A percentile compares a stretch with the other conserved stretches of the same genome.
These are phyloP conservation scores for Sporothrix luriei DNA, from an alignment of 2,329 filamentous ascomycete genomes.

Conservation along the genomic window DNA sequence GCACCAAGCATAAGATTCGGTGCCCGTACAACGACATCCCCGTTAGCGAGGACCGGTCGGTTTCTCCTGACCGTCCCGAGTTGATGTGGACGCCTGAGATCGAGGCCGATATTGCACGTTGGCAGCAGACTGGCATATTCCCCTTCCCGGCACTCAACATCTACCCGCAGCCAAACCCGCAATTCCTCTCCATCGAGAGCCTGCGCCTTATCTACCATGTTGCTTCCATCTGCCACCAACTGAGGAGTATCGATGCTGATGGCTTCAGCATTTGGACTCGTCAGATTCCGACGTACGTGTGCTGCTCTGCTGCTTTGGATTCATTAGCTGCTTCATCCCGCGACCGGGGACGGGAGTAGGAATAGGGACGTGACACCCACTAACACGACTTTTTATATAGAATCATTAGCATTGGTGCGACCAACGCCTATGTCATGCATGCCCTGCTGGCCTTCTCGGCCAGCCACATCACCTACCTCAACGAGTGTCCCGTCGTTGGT, in stretches of 20 bases:
- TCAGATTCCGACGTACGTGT: slow-evolving; percentile 82
- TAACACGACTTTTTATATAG: slow-evolving; percentile 49
- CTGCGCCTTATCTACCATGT: slow-evolving; percentile 90
- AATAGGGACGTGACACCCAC: slow-evolving; percentile 29
- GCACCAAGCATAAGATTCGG: slow-evolving; percentile 97
- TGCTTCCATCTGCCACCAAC: slow-evolving; percentile 79
- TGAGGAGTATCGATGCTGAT: slow-evolving; percentile 74
- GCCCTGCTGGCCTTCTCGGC: slow-evolving; percentile 91
- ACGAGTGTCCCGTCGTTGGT: slow-evolving; percentile 79
- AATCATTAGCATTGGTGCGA: slow-evolving; percentile 79
- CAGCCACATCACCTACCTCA: slow-evolving; percentile 87
- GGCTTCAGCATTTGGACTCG: slow-evolving; percentile 90
- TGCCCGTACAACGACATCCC: slow-evolving; percentile 96
- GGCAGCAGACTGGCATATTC: slow-evolving; percentile 81
- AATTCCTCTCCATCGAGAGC: slow-evolving; percentile 73
- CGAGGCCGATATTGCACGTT: slow-evolving; percentile 76
- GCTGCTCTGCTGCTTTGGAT: slow-evolving; percentile 31
- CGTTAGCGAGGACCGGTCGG: slow-evolving; percentile 63
- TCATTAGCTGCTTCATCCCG: not conserved
- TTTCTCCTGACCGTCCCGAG: slow-evolving; percentile 64
- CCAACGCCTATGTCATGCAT: slow-evolving; percentile 89
- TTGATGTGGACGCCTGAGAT: slow-evolving; percentile 87
- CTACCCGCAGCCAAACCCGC: slow-evolving; percentile 72
- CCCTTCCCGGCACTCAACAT: slow-evolving; percentile 81
- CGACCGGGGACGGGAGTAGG: not conserved